A percentile compares a stretch with the other conserved stretches of the same genome.
Evolutionary conservation across 208 protist species (phyloP).

Genomic region (Balamuthia mandrillaris): DNA sequence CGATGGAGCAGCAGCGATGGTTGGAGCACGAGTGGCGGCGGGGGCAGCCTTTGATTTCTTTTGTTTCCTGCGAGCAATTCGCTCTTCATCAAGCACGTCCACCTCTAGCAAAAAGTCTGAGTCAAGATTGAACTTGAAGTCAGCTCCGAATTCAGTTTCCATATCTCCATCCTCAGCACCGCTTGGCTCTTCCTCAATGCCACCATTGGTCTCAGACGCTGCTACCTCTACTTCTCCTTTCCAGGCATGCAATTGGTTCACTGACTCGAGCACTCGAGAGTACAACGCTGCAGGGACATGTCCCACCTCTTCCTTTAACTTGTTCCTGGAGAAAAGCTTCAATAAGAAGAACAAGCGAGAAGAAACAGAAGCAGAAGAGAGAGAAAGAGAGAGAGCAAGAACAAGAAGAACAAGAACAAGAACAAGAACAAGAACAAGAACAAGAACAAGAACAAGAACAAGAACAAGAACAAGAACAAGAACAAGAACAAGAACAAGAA

Average conservation of each 20-base stretch:
- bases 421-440: no score
- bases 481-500: no score
- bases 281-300: background rate
- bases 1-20: background rate
- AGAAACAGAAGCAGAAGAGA: no score
- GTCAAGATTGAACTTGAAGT: slow-evolving; percentile 15
- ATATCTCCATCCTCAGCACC: background rate
- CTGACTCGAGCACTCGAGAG: background rate
- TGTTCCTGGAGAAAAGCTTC: background rate
- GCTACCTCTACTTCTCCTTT: background rate
- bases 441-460: no score
- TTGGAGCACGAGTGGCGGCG: background rate
- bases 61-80: background rate
- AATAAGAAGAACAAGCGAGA: no score
- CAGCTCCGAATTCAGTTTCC: background rate
- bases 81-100: background rate
- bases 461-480: no score
- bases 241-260: background rate
- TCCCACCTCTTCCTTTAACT: background rate
- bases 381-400: no score
- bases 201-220: background rate
- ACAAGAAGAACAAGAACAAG: no score
- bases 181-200: background rate
- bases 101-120: slow-evolving; percentile 25
- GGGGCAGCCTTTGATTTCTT: background rate